These are phyloP conservation scores for Achaetomium macrosporum DNA, from an alignment of 2,329 filamentous ascomycete species.

Conservation along the genomic window DNA sequence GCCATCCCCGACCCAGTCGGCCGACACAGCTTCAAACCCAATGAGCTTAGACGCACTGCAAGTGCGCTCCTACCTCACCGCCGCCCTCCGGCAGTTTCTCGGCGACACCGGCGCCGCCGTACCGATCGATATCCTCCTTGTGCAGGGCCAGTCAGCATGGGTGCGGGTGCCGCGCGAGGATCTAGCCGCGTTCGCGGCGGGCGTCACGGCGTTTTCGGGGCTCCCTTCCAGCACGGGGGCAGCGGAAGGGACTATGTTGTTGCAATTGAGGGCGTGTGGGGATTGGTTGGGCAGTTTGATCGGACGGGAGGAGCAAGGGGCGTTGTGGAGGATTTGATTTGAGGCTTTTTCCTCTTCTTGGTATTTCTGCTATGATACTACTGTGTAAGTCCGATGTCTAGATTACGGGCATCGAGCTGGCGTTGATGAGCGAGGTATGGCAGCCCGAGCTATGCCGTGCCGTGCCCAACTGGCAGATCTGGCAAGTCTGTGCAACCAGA, in stretches of 20 bases:
- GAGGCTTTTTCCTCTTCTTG: background rate
- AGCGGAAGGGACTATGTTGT: conserved; percentile 38
- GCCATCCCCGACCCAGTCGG: conserved; percentile 23
- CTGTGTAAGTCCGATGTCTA: too few relatives aligned
- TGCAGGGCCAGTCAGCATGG: conserved; percentile 47
- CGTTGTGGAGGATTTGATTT: conserved; percentile 40
- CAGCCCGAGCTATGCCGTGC: too few relatives aligned
- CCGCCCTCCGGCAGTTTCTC: conserved; percentile 62
- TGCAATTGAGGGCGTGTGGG: conserved; percentile 53
- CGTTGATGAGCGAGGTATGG: background rate
- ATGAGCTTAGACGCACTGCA: conserved; percentile 54
- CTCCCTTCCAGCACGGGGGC: conserved; percentile 25
- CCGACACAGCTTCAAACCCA: background rate
- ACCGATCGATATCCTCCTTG: conserved; percentile 63
- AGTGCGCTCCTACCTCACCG: conserved; percentile 55
- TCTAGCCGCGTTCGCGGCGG: conserved; percentile 54
- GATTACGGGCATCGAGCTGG: background rate
- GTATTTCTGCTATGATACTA: background rate
- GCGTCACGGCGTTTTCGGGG: conserved; percentile 54
- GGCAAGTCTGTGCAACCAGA: background rate
- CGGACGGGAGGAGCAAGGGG: conserved; percentile 41
- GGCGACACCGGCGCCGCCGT: conserved; percentile 63
- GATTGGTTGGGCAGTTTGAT: conserved; percentile 59
- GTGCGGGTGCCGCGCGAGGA: conserved; percentile 59
- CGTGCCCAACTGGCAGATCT: background rate